Conservation (phyloP, 352 stramenopile species). For the Phytophthora litchii region DNA sequence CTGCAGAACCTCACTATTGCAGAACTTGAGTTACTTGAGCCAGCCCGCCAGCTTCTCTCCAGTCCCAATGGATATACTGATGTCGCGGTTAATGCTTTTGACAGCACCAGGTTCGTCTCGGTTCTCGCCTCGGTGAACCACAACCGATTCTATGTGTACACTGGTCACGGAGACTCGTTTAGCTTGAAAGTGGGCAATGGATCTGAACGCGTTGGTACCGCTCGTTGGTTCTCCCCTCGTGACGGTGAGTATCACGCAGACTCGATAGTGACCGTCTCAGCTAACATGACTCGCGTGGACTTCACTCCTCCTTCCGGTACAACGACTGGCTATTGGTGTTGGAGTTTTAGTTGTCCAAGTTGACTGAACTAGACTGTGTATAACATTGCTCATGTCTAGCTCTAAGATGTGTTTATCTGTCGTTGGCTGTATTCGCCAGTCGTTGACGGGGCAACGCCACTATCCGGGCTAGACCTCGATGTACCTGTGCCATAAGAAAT, state of each 20-base stretch:
- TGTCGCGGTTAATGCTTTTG: slow-evolving; percentile 6
- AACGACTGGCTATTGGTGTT: slow-evolving; percentile 28
- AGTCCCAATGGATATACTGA: slow-evolving; percentile 8
- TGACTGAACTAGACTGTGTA: too few species aligned
- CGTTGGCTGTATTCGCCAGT: neutral
- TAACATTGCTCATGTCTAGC: too few species aligned
- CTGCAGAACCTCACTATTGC: slow-evolving; percentile 13
- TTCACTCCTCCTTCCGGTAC: slow-evolving; percentile 24
- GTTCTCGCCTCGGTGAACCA: slow-evolving; percentile 10
- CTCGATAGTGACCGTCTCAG: slow-evolving; percentile 5
- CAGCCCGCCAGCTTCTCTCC: slow-evolving; percentile 9
- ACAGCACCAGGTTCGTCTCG: slow-evolving; percentile 19
- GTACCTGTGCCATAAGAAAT: slow-evolving; percentile 55
- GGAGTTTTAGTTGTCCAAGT: slow-evolving; percentile 21
- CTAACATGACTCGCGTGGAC: slow-evolving; percentile 14
- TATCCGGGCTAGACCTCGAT: slow-evolving; percentile 57
- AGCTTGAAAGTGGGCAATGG: slow-evolving; percentile 2
- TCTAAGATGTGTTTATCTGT: slow-evolving; percentile 2
- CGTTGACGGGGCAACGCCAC: slow-evolving; percentile 38
- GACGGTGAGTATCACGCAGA: slow-evolving; percentile 19
- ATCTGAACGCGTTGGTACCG: slow-evolving; percentile 4
- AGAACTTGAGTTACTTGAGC: slow-evolving; percentile 18
- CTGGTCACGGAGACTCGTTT: slow-evolving; percentile 20
- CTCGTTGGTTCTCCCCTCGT: slow-evolving; percentile 24
- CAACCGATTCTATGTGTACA: slow-evolving; percentile 19